A percentile compares a stretch with the other conserved stretches of the same genome.
These are phyloP conservation scores for Penicillium turbatum DNA, from an alignment of 495 filamentous ascomycete genomes.

Conservation along the genomic window DNA sequence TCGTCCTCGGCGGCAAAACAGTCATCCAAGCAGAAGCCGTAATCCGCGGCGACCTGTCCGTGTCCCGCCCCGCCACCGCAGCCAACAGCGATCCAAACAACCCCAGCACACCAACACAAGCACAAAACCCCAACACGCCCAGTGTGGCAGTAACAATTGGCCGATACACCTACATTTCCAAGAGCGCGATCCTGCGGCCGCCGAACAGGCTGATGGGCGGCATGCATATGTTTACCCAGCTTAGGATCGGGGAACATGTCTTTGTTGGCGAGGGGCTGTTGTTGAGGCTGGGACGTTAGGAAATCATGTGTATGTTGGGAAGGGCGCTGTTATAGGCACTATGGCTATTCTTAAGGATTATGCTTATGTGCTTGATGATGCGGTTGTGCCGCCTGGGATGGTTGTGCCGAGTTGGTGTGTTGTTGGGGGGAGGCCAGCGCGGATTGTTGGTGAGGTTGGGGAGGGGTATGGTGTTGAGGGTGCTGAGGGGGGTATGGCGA, in stretches of 20 bases:
- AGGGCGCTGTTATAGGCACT: constrained; percentile 67
- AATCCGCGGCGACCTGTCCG: constrained; percentile 85
- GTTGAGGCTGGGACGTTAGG: constrained; percentile 76
- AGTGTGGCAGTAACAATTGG: constrained; percentile 72
- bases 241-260: constrained; percentile 90
- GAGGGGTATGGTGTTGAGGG: constrained; percentile 67
- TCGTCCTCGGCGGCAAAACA: constrained; percentile 93
- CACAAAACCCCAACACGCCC: constrained; percentile 25
- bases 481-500: constrained; percentile 43
- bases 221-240: constrained; percentile 64
- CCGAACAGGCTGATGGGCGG: constrained; percentile 64
- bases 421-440: constrained; percentile 75
- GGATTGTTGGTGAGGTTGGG: constrained; percentile 79
- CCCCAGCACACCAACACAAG: constrained; percentile 5
- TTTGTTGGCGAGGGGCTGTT: constrained; percentile 71
- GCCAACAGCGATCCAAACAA: constrained; percentile 17
- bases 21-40: constrained; percentile 89
- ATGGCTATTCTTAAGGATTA: constrained; percentile 90
- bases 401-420: constrained; percentile 86
- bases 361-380: constrained; percentile 75
- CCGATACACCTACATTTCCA: constrained; percentile 78
- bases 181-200: constrained; percentile 67
- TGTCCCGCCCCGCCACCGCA: constrained; percentile 51
- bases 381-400: constrained; percentile 79
- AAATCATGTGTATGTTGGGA: constrained; percentile 78